phyloP scores from a whole-genome alignment of 1,139 yeast genomes.

The Suhomyces coccinellae region DNA sequence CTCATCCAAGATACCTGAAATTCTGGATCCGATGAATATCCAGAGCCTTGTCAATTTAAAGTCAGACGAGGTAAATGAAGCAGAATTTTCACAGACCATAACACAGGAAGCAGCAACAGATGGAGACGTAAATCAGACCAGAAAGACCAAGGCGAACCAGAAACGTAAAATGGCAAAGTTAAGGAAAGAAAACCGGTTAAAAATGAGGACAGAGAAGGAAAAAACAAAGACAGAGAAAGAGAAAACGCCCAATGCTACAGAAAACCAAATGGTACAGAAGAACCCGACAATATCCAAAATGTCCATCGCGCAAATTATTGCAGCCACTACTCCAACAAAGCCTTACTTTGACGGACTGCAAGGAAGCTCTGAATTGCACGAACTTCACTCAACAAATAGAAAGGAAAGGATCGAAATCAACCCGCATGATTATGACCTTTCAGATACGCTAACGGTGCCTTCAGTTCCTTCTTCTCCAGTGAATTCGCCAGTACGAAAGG shows the following conservation, averaged over 20 bases:
- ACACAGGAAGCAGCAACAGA: background rate
- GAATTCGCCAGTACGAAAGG: background rate
- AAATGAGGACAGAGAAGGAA: background rate
- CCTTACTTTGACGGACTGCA: background rate
- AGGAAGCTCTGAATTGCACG: background rate
- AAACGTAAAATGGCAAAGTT: background rate
- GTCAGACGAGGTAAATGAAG: background rate
- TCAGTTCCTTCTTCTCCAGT: slow-evolving; percentile 8
- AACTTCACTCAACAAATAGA: background rate
- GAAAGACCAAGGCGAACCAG: background rate
- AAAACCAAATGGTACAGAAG: background rate
- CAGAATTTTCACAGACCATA: too few species aligned
- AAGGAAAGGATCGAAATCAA: slow-evolving; percentile 2
- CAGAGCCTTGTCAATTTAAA: too few species aligned
- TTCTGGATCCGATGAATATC: too few species aligned
- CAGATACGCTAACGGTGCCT: slow-evolving; percentile 12
- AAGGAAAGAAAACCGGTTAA: background rate
- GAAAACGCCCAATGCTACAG: background rate
- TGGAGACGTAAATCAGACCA: background rate
- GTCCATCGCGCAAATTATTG: background rate
- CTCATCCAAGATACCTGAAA: too few species aligned
- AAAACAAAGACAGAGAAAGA: background rate
- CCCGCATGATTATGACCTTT: slow-evolving; percentile 10
- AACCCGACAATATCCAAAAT: background rate
- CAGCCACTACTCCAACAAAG: background rate